Percentiles rank a stretch among this genome's conserved stretches.
phyloP scores from a whole-genome alignment of 176 grass and related monocot species.

The Oropetium thomaeum region DNA sequence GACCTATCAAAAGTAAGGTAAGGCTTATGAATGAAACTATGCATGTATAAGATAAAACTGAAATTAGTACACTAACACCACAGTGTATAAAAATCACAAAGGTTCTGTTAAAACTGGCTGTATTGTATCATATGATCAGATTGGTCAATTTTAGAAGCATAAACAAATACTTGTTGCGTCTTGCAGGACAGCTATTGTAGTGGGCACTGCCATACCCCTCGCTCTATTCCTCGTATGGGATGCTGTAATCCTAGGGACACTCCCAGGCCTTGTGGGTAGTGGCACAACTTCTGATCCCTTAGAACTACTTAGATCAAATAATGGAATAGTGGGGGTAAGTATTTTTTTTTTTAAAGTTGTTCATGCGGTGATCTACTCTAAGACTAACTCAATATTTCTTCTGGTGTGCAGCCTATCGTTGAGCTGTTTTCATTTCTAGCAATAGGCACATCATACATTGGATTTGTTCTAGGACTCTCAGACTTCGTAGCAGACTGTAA shows the following conservation, averaged over 20 bases:
- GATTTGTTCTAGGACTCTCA: constrained; percentile 89
- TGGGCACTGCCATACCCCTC: constrained; percentile 86
- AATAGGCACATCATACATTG: constrained; percentile 93
- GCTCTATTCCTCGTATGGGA: constrained; percentile 87
- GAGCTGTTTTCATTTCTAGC: constrained; percentile 94
- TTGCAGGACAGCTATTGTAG: constrained; percentile 76
- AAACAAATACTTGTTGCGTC: constrained; percentile 14
- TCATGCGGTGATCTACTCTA: background rate
- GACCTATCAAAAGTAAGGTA: constrained; percentile 88
- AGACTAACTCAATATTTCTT: constrained; percentile 12
- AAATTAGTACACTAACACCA: background rate
- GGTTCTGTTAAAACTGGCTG: background rate
- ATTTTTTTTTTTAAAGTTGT: constrained; percentile 31
- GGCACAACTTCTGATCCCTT: constrained; percentile 53
- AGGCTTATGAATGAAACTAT: constrained; percentile 6
- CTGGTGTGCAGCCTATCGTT: constrained; percentile 69
- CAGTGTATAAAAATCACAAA: background rate
- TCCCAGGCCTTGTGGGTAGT: constrained; percentile 43
- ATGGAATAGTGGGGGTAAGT: constrained; percentile 81
- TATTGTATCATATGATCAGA: background rate
- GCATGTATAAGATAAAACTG: background rate
- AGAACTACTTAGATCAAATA: constrained; percentile 67
- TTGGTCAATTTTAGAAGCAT: background rate
- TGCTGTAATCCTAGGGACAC: constrained; percentile 85
- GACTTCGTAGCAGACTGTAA: constrained; percentile 95